Conservation (phyloP, 768 basidiomycete species). For the Hemileccinum rubropunctum region DNA sequence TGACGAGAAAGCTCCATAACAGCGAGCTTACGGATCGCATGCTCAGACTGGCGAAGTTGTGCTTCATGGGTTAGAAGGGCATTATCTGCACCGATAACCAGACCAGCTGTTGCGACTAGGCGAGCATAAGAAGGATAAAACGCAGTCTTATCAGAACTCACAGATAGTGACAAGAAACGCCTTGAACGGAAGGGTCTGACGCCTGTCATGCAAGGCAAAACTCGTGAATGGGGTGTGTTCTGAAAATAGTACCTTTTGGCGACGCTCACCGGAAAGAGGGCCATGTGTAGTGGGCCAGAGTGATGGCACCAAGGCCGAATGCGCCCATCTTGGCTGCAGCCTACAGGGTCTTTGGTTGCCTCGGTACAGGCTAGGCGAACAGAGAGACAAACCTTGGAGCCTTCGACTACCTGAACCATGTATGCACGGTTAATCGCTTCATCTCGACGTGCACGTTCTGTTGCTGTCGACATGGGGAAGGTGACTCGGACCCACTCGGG, state of each 20-base stretch:
- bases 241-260: neutral
- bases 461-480: constrained; percentile 23
- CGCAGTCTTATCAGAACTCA: constrained; percentile 33
- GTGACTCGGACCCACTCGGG: neutral
- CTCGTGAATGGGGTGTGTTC: neutral
- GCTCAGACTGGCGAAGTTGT: constrained; percentile 62
- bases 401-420: constrained; percentile 56
- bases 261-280: constrained; percentile 61
- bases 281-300: constrained; percentile 69
- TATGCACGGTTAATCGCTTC: constrained; percentile 60
- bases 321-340: constrained; percentile 52
- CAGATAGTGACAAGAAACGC: constrained; percentile 72
- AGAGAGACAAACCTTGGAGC: constrained; percentile 45
- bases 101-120: constrained; percentile 60
- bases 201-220: constrained; percentile 38
- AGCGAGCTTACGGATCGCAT: constrained; percentile 67
- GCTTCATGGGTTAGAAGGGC: constrained; percentile 73
- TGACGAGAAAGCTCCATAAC: constrained; percentile 69
- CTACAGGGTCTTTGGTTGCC: constrained; percentile 28
- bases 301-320: constrained; percentile 57
- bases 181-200: constrained; percentile 81
- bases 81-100: constrained; percentile 73
- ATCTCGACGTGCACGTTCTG: constrained; percentile 39
- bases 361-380: neutral
- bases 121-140: neutral